These are phyloP conservation scores for Hypocreales sp. DNA, from an alignment of 2,329 filamentous ascomycete species.

Conservation along the genomic window DNA sequence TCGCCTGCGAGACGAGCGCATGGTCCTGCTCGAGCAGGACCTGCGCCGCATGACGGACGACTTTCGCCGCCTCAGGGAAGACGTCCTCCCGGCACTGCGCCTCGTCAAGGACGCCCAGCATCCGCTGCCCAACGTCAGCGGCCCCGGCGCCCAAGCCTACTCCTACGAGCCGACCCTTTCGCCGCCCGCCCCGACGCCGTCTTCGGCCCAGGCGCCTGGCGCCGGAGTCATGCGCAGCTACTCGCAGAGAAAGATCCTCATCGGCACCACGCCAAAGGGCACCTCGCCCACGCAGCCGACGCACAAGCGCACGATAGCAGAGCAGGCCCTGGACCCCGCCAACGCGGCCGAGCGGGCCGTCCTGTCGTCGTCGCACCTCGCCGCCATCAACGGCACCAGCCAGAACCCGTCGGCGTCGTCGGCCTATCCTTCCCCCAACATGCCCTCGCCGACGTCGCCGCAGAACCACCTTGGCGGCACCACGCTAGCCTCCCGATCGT, in stretches of 20 bases:
- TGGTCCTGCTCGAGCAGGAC: constrained; percentile 70
- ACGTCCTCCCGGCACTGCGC: constrained; percentile 78
- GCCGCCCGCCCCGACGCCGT: constrained; percentile 40
- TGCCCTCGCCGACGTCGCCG: constrained; percentile 56
- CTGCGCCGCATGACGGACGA: constrained; percentile 74
- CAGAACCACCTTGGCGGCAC: constrained; percentile 35
- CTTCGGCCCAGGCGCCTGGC: constrained; percentile 28
- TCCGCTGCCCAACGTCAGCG: constrained; percentile 49
- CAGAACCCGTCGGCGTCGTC: constrained; percentile 29
- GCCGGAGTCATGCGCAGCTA: constrained; percentile 53
- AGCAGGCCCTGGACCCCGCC: constrained; percentile 52
- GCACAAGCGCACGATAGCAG: constrained; percentile 49
- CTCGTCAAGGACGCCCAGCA: constrained; percentile 86
- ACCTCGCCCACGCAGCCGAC: constrained; percentile 58
- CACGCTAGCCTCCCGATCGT: constrained; percentile 46
- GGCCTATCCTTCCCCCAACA: constrained; percentile 47
- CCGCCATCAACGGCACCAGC: constrained; percentile 50
- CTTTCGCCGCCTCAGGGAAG: constrained; percentile 76
- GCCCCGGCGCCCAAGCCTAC: constrained; percentile 19
- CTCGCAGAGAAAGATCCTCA: constrained; percentile 59
- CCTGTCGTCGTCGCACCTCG: constrained; percentile 52
- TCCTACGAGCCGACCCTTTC: constrained; percentile 34
- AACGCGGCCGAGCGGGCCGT: constrained; percentile 53
- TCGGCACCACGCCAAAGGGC: constrained; percentile 59
- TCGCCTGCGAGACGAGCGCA: constrained; percentile 77